Evolutionary conservation across 345 rosid species (phyloP), one percentile per base, ranked within the genome.

Genomic region (Sisymbrium altissimum): DNA sequence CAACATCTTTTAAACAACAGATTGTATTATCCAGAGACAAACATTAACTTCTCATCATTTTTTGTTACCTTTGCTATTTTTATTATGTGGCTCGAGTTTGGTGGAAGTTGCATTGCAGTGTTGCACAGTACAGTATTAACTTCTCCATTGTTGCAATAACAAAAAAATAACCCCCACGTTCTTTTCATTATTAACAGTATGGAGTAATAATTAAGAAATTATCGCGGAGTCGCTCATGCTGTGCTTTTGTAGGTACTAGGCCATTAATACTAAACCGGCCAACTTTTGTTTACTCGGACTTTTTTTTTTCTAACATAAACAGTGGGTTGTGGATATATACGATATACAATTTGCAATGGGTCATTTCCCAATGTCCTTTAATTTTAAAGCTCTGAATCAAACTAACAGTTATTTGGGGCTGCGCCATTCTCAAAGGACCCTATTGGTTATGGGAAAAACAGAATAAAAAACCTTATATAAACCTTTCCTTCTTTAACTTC

Each of bases 101-200:
- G 74, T 75, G 57, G 74, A 35, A 68, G 74, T 68, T 75, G 43
- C 64, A 61, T 15, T 50, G 38, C 56, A 30, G 43, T 32, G 17
- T 36, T 60, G 48, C 46, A 64, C 29, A 23, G 73, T 66, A 49
- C 61, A 58, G 27, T 7, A 59, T 59, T 67, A 50, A 67, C 30
- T 30, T 68, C 40, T 61, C 39, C 1, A 68, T 32, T 40, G 40
- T 33, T 3, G 21, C 36, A 68, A 57, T 6, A 49, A 21, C 17
- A 35, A 43, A 49, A n/a, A 7, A 64, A 71, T 41, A 0, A 10
- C 3, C 13, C 43, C 30, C 79, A 75, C 69, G 73, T 75, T 50
- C 46, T 12, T 39, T 19, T 58, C 54, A 38, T 40, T 67, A 50
- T 21, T 40, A 52, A 41, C 48, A 60, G 63, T 41, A 61, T 68